Base-by-base conservation (phyloP, 768 basidiomycete genomes). In the Melanogaster broomeanus region DNA sequence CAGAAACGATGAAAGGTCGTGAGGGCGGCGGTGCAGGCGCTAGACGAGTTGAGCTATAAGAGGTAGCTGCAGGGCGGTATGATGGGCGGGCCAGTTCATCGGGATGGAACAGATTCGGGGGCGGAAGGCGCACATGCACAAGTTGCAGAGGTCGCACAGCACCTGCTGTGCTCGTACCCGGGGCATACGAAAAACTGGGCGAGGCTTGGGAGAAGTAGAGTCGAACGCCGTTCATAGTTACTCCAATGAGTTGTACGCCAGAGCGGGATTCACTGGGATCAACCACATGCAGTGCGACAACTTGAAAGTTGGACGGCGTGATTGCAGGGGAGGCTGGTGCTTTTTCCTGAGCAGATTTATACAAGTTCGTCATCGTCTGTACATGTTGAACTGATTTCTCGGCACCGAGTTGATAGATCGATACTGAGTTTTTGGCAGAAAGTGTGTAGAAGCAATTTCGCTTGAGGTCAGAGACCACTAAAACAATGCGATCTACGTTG, bases 371-470 rank as follows among this genome's bases (percentile, higher is more conserved):
- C n/a, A 93, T 65, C 0, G 86, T 87, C 64, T 89, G 88, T n/a
- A 86, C 61, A 53, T 85, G 83, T 49, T 87, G 83, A 28, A 92
- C 73, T 40, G 79, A 65, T 65, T 85, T 90, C 51, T 88, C 85
- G 25, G 80, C 76, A 42, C 70, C 73, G 6, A 86, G 75, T 53
- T 77, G 76, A 68, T 86, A 93, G 12, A 91, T 72, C 3, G 83
- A 80, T 47, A 94, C 85, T 31, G 77, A 72, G 53, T 77, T 77
- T 56, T 81, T 83, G 6, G 80, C 76, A 6, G 85, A 85, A 49
- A 94, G 75, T 3, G 90, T 83, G 64, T 94, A 95, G 56, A 94
- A 78, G 62, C 83, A 87, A 53, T 85, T 82, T 53, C 93, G 80
- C 33, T 75, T 73, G 18, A 68, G 58, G 69, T 97, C 92, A 24